Evolutionary conservation across 768 basidiomycete genomes (phyloP).

Genomic region (Pisolithus sp.): DNA sequence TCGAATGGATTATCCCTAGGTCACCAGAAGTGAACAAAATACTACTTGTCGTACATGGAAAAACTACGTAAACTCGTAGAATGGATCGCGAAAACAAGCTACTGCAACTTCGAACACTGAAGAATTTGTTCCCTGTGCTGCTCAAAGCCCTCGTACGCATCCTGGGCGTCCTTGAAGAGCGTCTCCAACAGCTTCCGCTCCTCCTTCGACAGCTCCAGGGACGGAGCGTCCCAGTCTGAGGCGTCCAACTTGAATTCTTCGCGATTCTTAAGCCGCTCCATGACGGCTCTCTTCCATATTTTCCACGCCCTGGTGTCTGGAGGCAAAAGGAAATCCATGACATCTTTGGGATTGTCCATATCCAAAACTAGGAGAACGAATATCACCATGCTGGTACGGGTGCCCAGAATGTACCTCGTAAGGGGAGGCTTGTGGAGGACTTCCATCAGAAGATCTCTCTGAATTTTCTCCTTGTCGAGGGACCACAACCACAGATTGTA

Average conservation of each 20-base stretch:
- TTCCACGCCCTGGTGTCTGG: background rate
- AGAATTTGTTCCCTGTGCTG: no score
- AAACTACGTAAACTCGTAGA: no score
- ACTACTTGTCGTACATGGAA: no score
- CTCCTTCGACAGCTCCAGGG: no score
- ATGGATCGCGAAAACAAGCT: no score
- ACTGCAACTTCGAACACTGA: no score
- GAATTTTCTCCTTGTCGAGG: slow-evolving; percentile 22
- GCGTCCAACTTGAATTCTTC: no score
- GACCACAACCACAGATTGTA: slow-evolving; percentile 26
- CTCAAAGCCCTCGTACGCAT: slow-evolving; percentile 1
- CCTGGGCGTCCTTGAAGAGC: background rate
- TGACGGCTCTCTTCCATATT: background rate
- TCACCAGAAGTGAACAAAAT: no score
- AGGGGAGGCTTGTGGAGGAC: background rate
- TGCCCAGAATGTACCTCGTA: background rate
- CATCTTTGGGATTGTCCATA: background rate
- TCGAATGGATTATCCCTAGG: no score
- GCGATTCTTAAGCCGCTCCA: background rate
- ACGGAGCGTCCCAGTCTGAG: no score
- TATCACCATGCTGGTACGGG: background rate
- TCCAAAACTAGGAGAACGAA: slow-evolving; percentile 1
- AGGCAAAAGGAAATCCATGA: background rate
- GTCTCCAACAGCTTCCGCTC: background rate
- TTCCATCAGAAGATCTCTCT: slow-evolving; percentile 14